Evolutionary conservation across 2,329 filamentous ascomycete species (phyloP), one percentile per base, ranked within the genome.

Genomic region (Graphiopsis chlorocephala): DNA sequence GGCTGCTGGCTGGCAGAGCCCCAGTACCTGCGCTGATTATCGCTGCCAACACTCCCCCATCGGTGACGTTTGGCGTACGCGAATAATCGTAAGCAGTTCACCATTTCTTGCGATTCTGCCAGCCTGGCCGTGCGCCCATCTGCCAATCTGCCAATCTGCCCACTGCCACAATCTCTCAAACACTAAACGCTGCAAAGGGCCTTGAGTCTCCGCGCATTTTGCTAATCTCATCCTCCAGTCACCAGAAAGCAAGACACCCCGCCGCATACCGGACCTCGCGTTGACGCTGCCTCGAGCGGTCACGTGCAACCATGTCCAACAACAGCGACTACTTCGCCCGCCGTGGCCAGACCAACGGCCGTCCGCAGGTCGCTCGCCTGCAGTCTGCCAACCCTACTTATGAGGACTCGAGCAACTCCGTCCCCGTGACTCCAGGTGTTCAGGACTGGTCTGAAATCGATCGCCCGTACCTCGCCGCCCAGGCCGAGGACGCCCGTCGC

Each of bases 391-490:
- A 79, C 72, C 79, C 78, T 31, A 78, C 78, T 6, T 75, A 80
- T 31, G 72, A 78, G 23, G 64, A 69, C 17, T 72, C 75, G 60
- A 74, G 78, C 64, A 80, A 75, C 56, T 70, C 70, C 14, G 74
- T 80, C 17, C 79, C 79, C 14, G 79, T 81, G 59, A 81, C 79
- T 12, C 79, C 79, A 23, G 79, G 76, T 56, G 73, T 79, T 6
- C 74, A 77, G 63, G 57, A 64, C 33, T 64, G 61, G 61, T 45
- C 52, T 50, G 50, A 25, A n/a, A 25, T 64, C 28, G 61, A 64
- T 11, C 61, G 61, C 38, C 59, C 59, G 2, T 62, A 62, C 29
- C 48, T 62, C 20, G 47, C 59, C 31, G 59, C 47, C 10, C 45
- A 61, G 25, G 59, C 47, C 12, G 47, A 42, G 14, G 59, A 52